Evolutionary conservation across 345 rosid genomes (phyloP).

Genomic region (Crucihimalaya himalaica): DNA sequence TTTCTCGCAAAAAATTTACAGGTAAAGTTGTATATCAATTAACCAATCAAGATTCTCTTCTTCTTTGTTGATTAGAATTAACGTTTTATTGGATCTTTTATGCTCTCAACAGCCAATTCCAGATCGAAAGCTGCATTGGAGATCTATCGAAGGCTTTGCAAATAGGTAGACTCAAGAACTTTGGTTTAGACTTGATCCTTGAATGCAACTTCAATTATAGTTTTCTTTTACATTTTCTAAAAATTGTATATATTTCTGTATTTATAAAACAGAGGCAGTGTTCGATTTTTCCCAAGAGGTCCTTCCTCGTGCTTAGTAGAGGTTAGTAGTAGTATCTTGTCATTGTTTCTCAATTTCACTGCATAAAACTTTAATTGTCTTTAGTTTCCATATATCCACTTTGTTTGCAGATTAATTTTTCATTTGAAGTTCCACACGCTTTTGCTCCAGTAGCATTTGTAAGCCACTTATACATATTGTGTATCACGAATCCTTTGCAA

Average conservation of each 20-base stretch:
- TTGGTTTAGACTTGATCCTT: neutral
- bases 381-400: too few relatives aligned
- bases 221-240: too few relatives aligned
- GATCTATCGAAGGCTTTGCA: slow-evolving; percentile 84
- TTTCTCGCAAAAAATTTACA: slow-evolving; percentile 39
- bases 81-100: slow-evolving; percentile 6
- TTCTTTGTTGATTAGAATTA: neutral
- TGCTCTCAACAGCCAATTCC: slow-evolving; percentile 65
- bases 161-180: slow-evolving; percentile 50
- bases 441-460: slow-evolving; percentile 80
- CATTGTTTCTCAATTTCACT: neutral
- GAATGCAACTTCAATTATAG: neutral
- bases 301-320: slow-evolving; percentile 71
- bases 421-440: slow-evolving; percentile 85
- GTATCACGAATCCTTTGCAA: neutral
- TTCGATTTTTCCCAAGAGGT: slow-evolving; percentile 86
- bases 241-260: neutral
- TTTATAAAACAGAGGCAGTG: slow-evolving; percentile 68
- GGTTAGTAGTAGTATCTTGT: slow-evolving; percentile 45
- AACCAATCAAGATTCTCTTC: neutral
- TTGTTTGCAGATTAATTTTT: slow-evolving; percentile 72
- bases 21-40: neutral
- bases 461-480: slow-evolving; percentile 39
- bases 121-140: slow-evolving; percentile 86
- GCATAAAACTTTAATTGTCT: too few relatives aligned